phyloP scores from a whole-genome alignment of 768 basidiomycete species.

The Collybiopsis luxurians region DNA sequence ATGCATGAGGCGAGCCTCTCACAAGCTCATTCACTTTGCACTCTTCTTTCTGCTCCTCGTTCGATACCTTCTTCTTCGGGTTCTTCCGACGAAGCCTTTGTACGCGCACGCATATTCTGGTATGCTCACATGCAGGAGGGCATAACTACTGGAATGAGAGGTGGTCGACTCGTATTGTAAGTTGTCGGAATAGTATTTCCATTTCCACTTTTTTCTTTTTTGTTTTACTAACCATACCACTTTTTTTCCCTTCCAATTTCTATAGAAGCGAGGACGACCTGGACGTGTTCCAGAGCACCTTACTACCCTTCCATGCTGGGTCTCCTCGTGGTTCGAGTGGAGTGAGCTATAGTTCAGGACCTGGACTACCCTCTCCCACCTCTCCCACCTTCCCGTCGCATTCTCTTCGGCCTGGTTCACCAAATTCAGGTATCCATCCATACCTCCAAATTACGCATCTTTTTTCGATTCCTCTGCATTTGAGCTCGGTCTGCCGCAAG shows the following conservation, averaged over 20 bases:
- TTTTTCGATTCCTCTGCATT: constrained; percentile 68
- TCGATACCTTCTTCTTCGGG: constrained; percentile 36
- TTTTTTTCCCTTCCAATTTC: constrained; percentile 3
- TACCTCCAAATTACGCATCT: constrained; percentile 57
- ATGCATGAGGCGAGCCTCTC: constrained; percentile 82
- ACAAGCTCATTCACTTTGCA: constrained; percentile 80
- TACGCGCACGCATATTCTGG: constrained; percentile 85
- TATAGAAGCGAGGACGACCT: constrained; percentile 75
- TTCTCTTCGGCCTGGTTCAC: constrained; percentile 20
- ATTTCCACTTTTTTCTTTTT: not conserved
- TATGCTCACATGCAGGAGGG: constrained; percentile 87
- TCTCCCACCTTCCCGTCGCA: constrained; percentile 30
- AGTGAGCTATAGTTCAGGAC: constrained; percentile 12
- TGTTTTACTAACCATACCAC: constrained; percentile 3
- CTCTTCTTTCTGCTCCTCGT: constrained; percentile 36
- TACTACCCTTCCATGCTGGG: constrained; percentile 38
- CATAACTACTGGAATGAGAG: constrained; percentile 74
- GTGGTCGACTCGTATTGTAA: constrained; percentile 81
- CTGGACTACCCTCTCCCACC: constrained; percentile 30
- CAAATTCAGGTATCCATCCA: constrained; percentile 28
- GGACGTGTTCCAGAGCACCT: constrained; percentile 62
- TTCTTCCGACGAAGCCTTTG: constrained; percentile 54
- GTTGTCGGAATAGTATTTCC: constrained; percentile 20
- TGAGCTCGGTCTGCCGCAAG: constrained; percentile 74
- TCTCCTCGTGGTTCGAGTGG: not conserved